Conservation (phyloP, 169 alveolate genomes). For the Perkinsus olseni region DNA sequence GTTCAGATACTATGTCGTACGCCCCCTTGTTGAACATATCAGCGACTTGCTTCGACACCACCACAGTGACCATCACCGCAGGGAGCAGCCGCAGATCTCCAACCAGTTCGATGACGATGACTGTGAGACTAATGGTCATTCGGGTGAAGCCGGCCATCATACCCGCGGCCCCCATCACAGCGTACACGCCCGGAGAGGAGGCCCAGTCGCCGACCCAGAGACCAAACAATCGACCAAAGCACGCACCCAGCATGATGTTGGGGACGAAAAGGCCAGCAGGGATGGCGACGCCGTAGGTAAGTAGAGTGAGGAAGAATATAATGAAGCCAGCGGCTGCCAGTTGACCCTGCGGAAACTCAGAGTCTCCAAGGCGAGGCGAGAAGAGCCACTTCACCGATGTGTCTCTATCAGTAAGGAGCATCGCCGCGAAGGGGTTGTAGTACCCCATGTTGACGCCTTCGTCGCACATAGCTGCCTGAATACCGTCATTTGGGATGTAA, state of each 20-base stretch:
- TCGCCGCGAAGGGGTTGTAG: not conserved
- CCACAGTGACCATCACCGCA: not conserved
- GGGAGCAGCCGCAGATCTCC: not conserved
- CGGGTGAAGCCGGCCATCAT: slow-evolving; percentile 4
- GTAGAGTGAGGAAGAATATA: not conserved
- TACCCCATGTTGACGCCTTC: not conserved
- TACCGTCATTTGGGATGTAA: not conserved
- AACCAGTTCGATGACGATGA: not conserved
- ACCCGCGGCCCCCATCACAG: slow-evolving; percentile 5
- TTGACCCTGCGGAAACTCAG: not conserved
- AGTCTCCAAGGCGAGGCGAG: not conserved
- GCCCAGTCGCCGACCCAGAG: not conserved
- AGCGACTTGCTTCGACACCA: not conserved
- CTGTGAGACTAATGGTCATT: slow-evolving; percentile 3
- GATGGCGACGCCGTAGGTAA: not conserved
- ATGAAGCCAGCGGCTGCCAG: not conserved
- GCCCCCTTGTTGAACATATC: not conserved
- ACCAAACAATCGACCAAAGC: not conserved
- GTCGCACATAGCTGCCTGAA: not conserved
- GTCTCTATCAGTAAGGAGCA: not conserved
- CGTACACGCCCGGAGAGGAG: not conserved
- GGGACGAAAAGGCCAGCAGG: slow-evolving; percentile 14
- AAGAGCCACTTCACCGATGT: not conserved
- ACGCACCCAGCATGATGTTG: not conserved
- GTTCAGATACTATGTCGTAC: not conserved